phyloP scores from a whole-genome alignment of 2,329 filamentous ascomycete genomes.

The Sporothrix pseudoabietina region DNA sequence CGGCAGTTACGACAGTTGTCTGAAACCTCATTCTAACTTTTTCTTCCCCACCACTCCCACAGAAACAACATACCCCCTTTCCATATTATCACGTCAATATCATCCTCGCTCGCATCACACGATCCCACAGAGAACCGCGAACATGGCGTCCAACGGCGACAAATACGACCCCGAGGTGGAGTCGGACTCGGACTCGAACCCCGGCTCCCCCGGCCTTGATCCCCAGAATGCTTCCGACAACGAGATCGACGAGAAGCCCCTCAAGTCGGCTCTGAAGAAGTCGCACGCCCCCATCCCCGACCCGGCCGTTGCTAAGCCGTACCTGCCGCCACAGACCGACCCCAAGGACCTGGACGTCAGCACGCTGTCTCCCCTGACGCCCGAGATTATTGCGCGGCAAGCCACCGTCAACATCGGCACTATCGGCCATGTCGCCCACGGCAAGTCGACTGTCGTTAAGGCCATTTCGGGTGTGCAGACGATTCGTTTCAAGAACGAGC shows the following conservation, averaged over 20 bases:
- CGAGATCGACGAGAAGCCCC: conserved; percentile 63
- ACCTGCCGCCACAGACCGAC: conserved; percentile 84
- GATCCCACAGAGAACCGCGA: conserved; percentile 38
- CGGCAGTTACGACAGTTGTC: background rate
- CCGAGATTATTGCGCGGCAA: conserved; percentile 96
- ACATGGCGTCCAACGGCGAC: conserved; percentile 62
- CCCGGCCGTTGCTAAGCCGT: conserved; percentile 56
- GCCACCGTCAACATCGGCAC: conserved; percentile 99
- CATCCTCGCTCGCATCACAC: conserved; percentile 24
- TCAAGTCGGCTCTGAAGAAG: conserved; percentile 89
- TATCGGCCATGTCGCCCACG: conserved; percentile 98
- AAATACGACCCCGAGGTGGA: conserved; percentile 59
- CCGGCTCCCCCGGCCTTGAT: conserved; percentile 63
- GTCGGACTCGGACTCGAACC: conserved; percentile 66
- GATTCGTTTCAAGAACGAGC: conserved; percentile 98
- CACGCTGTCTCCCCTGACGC: conserved; percentile 79
- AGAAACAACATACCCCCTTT: background rate
- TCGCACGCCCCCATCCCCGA: conserved; percentile 50
- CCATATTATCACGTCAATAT: background rate
- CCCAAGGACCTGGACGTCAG: conserved; percentile 84
- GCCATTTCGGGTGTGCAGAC: conserved; percentile 99
- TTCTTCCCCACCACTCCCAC: background rate
- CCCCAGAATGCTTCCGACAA: conserved; percentile 60
- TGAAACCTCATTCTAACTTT: background rate
- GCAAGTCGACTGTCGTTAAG: conserved; percentile 98